These are phyloP conservation scores for Ganoderma lucidum DNA, from an alignment of 1,284 basidiomycete species.

Conservation along the genomic window DNA sequence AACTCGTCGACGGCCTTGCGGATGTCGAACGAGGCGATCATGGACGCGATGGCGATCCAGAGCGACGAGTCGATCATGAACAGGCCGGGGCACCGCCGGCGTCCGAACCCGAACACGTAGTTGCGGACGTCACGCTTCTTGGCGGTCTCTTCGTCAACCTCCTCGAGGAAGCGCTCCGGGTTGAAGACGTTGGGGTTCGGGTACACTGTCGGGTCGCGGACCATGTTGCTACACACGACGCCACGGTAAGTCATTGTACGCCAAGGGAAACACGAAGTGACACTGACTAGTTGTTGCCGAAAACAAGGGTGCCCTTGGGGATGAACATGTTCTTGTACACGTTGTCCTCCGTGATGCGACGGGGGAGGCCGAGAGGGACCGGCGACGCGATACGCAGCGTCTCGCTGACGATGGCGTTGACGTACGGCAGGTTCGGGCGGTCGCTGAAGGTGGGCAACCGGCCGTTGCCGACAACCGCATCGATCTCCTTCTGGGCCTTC, in stretches of 20 bases:
- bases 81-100: constrained; percentile 52
- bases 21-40: constrained; percentile 53
- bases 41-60: constrained; percentile 56
- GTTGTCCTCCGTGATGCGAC: constrained; percentile 46
- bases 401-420: constrained; percentile 55
- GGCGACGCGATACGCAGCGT: constrained; percentile 41
- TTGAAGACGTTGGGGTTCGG: constrained; percentile 47
- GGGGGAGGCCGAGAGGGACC: constrained; percentile 41
- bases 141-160: constrained; percentile 39
- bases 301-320: constrained; percentile 45
- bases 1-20: constrained; percentile 48
- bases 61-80: constrained; percentile 55
- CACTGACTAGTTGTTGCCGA: constrained; percentile 46
- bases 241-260: background rate
- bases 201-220: constrained; percentile 48
- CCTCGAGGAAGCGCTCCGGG: constrained; percentile 47
- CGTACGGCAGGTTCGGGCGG: constrained; percentile 52
- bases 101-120: constrained; percentile 48
- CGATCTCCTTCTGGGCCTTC: constrained; percentile 55
- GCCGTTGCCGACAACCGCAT: constrained; percentile 47
- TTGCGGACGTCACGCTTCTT: constrained; percentile 42
- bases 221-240: constrained; percentile 41
- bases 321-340: constrained; percentile 45
- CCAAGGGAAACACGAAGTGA: background rate
- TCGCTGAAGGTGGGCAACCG: constrained; percentile 55